These are phyloP conservation scores for Plantago coronopus DNA, from an alignment of 305 asterid species.

Conservation along the genomic window DNA sequence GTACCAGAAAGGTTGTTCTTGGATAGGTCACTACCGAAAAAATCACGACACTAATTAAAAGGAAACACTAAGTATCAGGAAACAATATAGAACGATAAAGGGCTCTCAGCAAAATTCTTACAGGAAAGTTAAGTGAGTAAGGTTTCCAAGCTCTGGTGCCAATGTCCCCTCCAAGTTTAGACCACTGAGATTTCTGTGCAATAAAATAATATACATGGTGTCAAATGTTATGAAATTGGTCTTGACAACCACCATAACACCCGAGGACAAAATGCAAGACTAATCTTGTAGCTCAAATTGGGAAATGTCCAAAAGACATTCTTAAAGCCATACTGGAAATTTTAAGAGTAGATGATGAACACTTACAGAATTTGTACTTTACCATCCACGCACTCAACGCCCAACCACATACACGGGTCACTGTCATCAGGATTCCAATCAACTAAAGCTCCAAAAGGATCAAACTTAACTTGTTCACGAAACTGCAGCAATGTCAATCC, in stretches of 20 bases:
- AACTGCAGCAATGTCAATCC: slow-evolving; percentile 67
- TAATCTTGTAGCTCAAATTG: no score
- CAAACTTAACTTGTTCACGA: slow-evolving; percentile 52
- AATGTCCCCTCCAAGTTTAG: slow-evolving; percentile 61
- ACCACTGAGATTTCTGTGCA: slow-evolving; percentile 73
- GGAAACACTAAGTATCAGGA: not conserved
- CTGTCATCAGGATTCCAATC: slow-evolving; percentile 64
- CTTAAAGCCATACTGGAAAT: no score
- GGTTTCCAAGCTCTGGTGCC: slow-evolving; percentile 79
- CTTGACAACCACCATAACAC: no score
- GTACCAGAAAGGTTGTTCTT: slow-evolving; percentile 63
- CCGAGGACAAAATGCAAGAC: no score
- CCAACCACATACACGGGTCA: slow-evolving; percentile 85
- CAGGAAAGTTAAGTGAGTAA: slow-evolving; percentile 62
- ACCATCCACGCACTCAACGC: slow-evolving; percentile 66
- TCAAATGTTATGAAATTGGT: no score
- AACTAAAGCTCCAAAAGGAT: slow-evolving; percentile 61
- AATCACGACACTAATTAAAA: slow-evolving; percentile 19
- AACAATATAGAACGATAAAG: not conserved
- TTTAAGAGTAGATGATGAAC: slow-evolving; percentile 15
- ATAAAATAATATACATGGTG: not conserved
- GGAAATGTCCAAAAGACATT: no score
- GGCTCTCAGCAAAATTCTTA: slow-evolving; percentile 33
- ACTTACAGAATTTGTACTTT: slow-evolving; percentile 76
- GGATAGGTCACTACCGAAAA: slow-evolving; percentile 61